These are phyloP conservation scores for Microsporum canis DNA, from an alignment of 2,329 filamentous ascomycete genomes.

Conservation along the genomic window DNA sequence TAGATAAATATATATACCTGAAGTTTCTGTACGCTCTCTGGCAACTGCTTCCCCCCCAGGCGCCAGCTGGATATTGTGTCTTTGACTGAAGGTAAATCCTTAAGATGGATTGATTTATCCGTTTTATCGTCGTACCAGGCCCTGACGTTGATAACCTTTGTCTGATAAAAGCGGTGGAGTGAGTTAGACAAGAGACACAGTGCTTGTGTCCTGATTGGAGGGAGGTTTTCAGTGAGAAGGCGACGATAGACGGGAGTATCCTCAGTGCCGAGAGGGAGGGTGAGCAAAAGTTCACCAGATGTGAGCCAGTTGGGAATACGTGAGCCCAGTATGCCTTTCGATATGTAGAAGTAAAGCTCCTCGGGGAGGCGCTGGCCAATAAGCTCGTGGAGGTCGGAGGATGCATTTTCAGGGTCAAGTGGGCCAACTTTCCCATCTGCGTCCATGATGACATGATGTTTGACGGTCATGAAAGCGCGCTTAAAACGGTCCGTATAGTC, in stretches of 20 bases:
- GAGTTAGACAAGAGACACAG: conserved; percentile 67
- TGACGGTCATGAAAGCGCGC: conserved; percentile 71
- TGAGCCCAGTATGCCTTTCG: conserved; percentile 66
- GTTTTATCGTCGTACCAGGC: conserved; percentile 70
- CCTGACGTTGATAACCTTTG: conserved; percentile 63
- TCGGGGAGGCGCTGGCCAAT: conserved; percentile 80
- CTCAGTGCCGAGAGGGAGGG: conserved; percentile 76
- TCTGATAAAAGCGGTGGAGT: conserved; percentile 71
- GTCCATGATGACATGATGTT: conserved; percentile 75
- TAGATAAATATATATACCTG: conserved; percentile 8
- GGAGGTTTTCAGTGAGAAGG: conserved; percentile 62
- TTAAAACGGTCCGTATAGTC: conserved; percentile 79
- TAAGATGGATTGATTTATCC: conserved; percentile 54
- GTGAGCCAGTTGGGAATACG: conserved; percentile 73
- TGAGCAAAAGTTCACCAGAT: conserved; percentile 63
- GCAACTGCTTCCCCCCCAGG: conserved; percentile 47
- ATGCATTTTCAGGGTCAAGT: conserved; percentile 60
- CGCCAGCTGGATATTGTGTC: conserved; percentile 57
- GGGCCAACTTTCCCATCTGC: conserved; percentile 66
- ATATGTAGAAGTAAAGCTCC: conserved; percentile 84
- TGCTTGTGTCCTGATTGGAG: conserved; percentile 62
- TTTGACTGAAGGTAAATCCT: conserved; percentile 42
- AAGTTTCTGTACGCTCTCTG: conserved; percentile 32
- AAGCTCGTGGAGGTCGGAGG: conserved; percentile 77
- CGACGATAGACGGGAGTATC: conserved; percentile 68